Conservation (phyloP, 176 grass and related monocot species). For the Thalia dealbata region DNA sequence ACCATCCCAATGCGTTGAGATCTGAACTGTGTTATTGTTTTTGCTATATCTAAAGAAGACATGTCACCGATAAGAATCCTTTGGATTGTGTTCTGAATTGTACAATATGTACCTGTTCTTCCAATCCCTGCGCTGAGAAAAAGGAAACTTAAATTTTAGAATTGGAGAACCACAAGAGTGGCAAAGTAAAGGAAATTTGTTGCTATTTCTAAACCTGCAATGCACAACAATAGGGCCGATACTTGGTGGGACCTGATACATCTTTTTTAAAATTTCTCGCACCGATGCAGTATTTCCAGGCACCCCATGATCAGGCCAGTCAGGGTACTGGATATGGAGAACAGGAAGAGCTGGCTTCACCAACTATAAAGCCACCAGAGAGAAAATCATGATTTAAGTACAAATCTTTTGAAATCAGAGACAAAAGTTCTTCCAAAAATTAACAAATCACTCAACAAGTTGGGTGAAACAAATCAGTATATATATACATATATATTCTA, state of each 20-base stretch:
- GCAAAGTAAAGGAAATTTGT: neutral
- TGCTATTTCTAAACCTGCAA: slow-evolving; percentile 55
- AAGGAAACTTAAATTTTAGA: slow-evolving; percentile 9
- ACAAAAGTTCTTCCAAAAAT: neutral
- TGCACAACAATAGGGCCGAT: slow-evolving; percentile 66
- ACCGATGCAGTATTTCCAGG: slow-evolving; percentile 35
- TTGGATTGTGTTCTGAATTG: slow-evolving; percentile 75
- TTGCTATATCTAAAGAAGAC: slow-evolving; percentile 35
- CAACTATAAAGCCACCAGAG: slow-evolving; percentile 25
- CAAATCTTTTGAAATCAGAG: neutral
- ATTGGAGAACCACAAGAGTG: neutral
- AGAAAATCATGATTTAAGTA: neutral
- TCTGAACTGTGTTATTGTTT: slow-evolving; percentile 60
- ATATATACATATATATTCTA: neutral
- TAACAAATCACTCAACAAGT: neutral
- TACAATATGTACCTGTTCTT: slow-evolving; percentile 77
- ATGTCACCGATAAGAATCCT: slow-evolving; percentile 53
- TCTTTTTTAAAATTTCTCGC: slow-evolving; percentile 49
- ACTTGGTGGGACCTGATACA: slow-evolving; percentile 31
- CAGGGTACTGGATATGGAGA: slow-evolving; percentile 69
- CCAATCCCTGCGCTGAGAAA: slow-evolving; percentile 81
- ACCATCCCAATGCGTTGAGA: slow-evolving; percentile 61
- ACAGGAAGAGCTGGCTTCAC: slow-evolving; percentile 26
- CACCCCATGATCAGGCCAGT: slow-evolving; percentile 94
- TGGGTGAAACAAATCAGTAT: neutral